Base-by-base conservation (phyloP, 1,284 basidiomycete genomes). In the Papiliotrema fonsecae region DNA sequence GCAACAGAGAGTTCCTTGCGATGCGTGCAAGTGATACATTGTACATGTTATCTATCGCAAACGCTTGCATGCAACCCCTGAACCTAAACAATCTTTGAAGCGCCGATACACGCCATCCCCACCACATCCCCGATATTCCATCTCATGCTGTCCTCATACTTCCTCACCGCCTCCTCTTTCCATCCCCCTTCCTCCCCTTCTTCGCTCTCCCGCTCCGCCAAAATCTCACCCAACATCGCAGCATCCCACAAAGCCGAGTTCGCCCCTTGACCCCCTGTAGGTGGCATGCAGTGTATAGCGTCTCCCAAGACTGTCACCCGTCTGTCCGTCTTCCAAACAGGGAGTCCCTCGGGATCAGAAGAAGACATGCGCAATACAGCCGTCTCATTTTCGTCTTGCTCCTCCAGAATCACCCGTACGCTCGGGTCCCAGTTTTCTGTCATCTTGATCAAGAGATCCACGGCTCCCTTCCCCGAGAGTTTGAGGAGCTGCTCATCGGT, bases 231-330 rank as follows among this genome's bases (percentile, higher is more conserved):
- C 27, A 57, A 42, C 0, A 43, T 14, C 9, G 44, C 47, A 4
- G 53, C 56, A 49, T 57, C 56, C 18, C 44, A 35, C 34, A 57
- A 19, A 14, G 55, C 56, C 13, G 50, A 18, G 35, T 54, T 58
- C 16, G 58, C 58, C 10, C 58, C 58, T 26, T 49, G 45, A 10
- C 54, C 58, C 5, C 51, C 54, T 6, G 54, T 52, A 1, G 58
- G 58, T 5, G 56, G 49, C 56, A 57, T 57, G 31, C 45, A 49
- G 32, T 60, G 58, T 5, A 55, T 28, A 35, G 58, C 56, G 35
- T 60, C 58, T 9, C 58, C 58, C 24, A 60, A 25, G 10, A 60
- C 35, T 11, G 53, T 57, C 9, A 57, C 50, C 9, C 45, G n/a
- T 6, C 19, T 11, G 14, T 55, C 35, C 1, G 54, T 49, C 13